Percentiles rank a stretch among this genome's conserved stretches.
Conservation (phyloP, 108 stramenopile species). For the Ochromonas danica region DNA sequence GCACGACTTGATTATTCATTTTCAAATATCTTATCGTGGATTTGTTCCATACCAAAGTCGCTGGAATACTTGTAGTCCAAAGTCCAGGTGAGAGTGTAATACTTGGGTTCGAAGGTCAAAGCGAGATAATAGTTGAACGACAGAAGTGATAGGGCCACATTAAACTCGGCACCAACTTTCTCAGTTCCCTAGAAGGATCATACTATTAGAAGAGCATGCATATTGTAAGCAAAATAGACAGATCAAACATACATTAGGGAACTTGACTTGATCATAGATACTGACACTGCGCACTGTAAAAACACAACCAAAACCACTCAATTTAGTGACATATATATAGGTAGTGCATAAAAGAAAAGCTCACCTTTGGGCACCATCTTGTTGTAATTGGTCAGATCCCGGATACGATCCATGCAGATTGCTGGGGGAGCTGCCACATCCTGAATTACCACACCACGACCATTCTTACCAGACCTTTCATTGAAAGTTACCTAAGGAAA, state of each 20-base stretch:
- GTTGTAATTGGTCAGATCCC: constrained; percentile 4
- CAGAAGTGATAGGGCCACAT: constrained; percentile 1
- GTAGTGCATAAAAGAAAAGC: too few species aligned
- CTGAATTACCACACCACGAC: constrained; percentile 12
- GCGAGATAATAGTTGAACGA: constrained; percentile 4
- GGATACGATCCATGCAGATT: constrained; percentile 1
- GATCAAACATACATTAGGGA: not conserved
- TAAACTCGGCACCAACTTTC: constrained; percentile 4
- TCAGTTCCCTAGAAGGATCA: not conserved
- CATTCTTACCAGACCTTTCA: not conserved
- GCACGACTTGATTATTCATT: not conserved
- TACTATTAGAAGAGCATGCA: too few species aligned
- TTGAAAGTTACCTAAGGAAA: constrained; percentile 6
- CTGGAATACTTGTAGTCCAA: constrained; percentile 4
- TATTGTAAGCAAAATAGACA: too few species aligned
- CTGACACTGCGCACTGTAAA: not conserved
- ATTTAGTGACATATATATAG: too few species aligned
- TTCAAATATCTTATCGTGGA: not conserved
- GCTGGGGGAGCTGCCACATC: not conserved
- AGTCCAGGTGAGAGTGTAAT: constrained; percentile 5
- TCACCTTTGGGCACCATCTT: constrained; percentile 11
- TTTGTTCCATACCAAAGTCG: not conserved
- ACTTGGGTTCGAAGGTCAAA: not conserved
- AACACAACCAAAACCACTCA: not conserved
- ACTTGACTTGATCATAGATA: constrained; percentile 1